phyloP scores from a whole-genome alignment of 257 asterid species.

The Euphrasia confusa region DNA sequence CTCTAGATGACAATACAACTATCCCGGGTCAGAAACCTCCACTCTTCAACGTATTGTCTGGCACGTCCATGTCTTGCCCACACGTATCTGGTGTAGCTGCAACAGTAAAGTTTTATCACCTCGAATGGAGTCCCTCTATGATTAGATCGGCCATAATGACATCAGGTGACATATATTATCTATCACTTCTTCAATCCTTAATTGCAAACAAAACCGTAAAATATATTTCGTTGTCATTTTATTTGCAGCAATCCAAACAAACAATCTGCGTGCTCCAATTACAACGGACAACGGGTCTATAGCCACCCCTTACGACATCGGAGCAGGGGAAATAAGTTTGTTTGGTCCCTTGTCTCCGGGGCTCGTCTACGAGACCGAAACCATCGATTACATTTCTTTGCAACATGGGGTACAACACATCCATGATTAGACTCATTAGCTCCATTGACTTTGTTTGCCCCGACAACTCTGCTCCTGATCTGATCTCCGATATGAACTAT shows the following conservation, averaged over 20 bases:
- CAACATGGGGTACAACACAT: slow-evolving; percentile 45
- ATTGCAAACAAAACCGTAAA: neutral
- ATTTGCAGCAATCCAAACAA: slow-evolving; percentile 52
- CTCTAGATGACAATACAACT: neutral
- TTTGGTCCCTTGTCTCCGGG: slow-evolving; percentile 64
- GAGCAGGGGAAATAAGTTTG: slow-evolving; percentile 68
- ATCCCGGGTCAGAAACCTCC: neutral
- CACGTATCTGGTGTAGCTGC: too few species aligned
- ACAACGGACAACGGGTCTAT: slow-evolving; percentile 41
- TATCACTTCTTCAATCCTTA: neutral
- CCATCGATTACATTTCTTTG: slow-evolving; percentile 61
- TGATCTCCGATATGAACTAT: slow-evolving; percentile 72
- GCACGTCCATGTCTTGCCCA: neutral
- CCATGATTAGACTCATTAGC: slow-evolving; percentile 46
- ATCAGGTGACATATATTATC: neutral
- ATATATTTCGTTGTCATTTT: neutral
- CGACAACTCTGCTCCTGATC: slow-evolving; percentile 29
- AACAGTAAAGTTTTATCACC: neutral
- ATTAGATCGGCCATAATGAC: neutral
- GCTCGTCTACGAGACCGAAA: slow-evolving; percentile 65
- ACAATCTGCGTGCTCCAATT: slow-evolving; percentile 49
- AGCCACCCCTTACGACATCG: slow-evolving; percentile 66
- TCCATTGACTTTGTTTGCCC: slow-evolving; percentile 52
- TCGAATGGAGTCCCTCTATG: neutral
- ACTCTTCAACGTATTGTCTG: neutral